Base-by-base conservation (phyloP, 768 basidiomycete genomes). In the Gymnopilus dilepis region DNA sequence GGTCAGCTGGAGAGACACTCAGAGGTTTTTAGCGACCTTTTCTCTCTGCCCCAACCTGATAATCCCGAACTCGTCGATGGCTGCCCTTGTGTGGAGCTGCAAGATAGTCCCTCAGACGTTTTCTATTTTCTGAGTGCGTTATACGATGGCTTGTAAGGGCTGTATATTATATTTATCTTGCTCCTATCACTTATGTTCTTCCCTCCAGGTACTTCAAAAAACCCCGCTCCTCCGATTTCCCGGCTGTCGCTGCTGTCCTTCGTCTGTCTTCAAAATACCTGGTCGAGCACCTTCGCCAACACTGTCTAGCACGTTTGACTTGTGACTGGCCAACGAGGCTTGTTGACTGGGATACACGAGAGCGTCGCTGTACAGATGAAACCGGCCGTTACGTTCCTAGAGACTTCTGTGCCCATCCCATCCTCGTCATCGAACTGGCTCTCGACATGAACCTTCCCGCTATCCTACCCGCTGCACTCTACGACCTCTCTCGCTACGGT, bases 241-340 rank as follows among this genome's bases (percentile, higher is more conserved):
- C 84, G 6, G 74, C 77, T 19, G 71, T 92, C 37, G 80, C 89
- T 2, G 83, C 85, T 4, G 86, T 90, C 43, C 81, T 92, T 6
- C 87, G 91, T 5, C 75, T 92, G 1, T 89, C 90, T 1, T 83
- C 84, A 30, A 93, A 93, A 73, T 93, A 93, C 71, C 78, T 92
- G 53, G 86, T 91, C 58, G 84, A 89, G 37, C 82, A 85, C 58
- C 84, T 91, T 30, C 86, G 87, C 0, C 67, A 77, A 42, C 86
- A 80, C 40, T 91, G 89, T 65, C 74, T 92, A 22, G 71, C 74
- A 3, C 86, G 86, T 11, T 81, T 93, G 17, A 73, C 77, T 15
- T 70, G 76, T 31, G 89, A 91, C 70, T 93, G 89, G 86, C 91
- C 91, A 0, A 68, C 81, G 4, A 86, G 87, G 1, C 84, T 92